These are phyloP conservation scores for Penicillium sclerotigenum DNA, from an alignment of 2,329 filamentous ascomycete genomes.

Conservation along the genomic window DNA sequence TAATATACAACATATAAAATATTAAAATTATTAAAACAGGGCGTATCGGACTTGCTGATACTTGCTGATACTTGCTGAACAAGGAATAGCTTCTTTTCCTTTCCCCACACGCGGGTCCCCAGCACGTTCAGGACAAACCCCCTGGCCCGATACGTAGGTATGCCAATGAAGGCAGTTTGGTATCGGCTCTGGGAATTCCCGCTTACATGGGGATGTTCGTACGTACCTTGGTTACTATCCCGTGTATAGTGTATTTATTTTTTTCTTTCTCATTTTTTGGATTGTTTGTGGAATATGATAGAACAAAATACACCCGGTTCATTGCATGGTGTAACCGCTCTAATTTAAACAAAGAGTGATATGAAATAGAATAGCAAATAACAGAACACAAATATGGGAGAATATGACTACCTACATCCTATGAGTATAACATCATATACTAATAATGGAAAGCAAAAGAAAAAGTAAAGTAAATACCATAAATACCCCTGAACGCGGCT, in stretches of 20 bases:
- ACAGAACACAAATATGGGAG: background rate
- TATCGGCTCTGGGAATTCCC: slow-evolving; percentile 14
- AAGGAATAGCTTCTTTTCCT: background rate
- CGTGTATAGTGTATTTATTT: background rate
- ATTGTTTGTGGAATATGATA: background rate
- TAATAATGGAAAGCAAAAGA: background rate
- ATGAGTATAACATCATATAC: background rate
- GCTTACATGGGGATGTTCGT: background rate
- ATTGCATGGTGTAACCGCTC: background rate
- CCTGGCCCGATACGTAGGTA: slow-evolving; percentile 5
- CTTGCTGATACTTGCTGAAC: background rate
- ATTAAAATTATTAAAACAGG: too few relatives aligned
- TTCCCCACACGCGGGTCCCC: slow-evolving; percentile 8
- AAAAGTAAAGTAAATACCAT: slow-evolving; percentile 3
- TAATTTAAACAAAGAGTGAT: background rate
- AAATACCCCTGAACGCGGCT: slow-evolving; percentile 11
- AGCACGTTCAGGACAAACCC: slow-evolving; percentile 18
- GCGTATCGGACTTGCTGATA: slow-evolving; percentile 4
- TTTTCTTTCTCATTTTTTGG: background rate
- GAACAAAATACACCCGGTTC: background rate
- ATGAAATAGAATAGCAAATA: background rate
- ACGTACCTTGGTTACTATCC: background rate
- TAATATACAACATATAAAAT: too few relatives aligned
- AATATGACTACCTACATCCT: background rate
- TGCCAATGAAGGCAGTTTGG: slow-evolving; percentile 4